phyloP scores from a whole-genome alignment of 1,284 basidiomycete genomes.

The Mycena sp. region DNA sequence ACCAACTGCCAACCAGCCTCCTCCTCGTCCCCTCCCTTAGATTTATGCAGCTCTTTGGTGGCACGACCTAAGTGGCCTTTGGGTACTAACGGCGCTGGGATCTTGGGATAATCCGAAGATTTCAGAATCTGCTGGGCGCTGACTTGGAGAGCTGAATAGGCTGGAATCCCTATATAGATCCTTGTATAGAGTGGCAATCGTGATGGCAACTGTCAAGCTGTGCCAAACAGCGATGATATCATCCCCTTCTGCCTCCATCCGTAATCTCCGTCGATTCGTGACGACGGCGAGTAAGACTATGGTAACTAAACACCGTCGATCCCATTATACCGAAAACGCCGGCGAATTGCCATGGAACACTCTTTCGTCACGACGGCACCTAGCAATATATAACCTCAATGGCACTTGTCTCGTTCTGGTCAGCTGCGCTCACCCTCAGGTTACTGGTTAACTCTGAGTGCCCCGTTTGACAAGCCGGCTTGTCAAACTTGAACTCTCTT shows the following conservation, averaged over 20 bases:
- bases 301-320: neutral
- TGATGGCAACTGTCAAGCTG: no score
- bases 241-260: neutral
- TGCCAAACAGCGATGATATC: no score
- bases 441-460: constrained; percentile 22
- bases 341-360: constrained; percentile 5
- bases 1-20: no score
- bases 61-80: no score
- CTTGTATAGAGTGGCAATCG: no score
- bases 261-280: neutral
- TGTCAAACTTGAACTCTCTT: neutral
- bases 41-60: no score
- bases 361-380: neutral
- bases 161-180: no score
- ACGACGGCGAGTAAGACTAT: neutral
- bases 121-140: no score
- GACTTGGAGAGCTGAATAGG: no score
- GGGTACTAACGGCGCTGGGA: no score
- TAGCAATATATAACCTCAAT: constrained; percentile 8
- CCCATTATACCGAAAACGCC: neutral
- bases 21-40: no score
- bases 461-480: constrained; percentile 6
- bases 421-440: constrained; percentile 22
- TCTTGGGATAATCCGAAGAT: no score
- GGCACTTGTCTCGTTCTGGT: neutral